Evolutionary conservation across 78 protist species (phyloP), one percentile per base, ranked within the genome.

Genomic region (Emiliania huxleyi): DNA sequence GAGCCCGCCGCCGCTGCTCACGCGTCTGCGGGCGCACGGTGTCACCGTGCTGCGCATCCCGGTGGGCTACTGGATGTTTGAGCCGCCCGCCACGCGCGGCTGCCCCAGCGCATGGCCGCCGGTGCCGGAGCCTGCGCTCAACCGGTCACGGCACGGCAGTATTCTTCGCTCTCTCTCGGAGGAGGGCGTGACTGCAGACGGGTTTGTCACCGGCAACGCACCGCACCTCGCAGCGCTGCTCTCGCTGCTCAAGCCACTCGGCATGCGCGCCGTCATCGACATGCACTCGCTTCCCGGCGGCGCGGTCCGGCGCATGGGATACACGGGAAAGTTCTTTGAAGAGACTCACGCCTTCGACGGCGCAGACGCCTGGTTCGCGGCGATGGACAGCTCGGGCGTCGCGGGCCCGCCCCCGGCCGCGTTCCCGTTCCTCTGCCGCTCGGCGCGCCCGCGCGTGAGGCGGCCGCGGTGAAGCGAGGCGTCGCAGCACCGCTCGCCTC

Each of bases 241-340:
- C 33, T 42, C 40, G 40, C n/a, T 2, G 44, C 18, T 73, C 33
- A 23, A 23, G 22, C 18, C 42, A 6, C 37, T 73, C 44, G 83
- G 42, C 44, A 29, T 73, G 83, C 44, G 42, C 2, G 37, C 44
- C 33, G 83, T 73, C 33, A 35, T 73, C 43, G 83, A 73, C 83
- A 73, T 73, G 83, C 83, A 73, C 83, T 73, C 83, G 21, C n/a
- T 73, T 18, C 83, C 83, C 12, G 83, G 83, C 6, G 83, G 83
- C 8, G 83, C 83, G 83, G 83, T 73, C 44, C 8, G 18, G 83
- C 2, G n/a, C 83, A 73, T 73, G 83, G 83, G 83, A 42, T 73
- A 73, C 18, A 73, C 83, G 44, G 83, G 83, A 12, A 29, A 8
- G 44, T 35, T 33, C 43, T 73, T 73, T 18, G 83, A 23, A 8